Conservation (phyloP, 1,284 basidiomycete genomes). For the Sporisorium graminicola region DNA sequence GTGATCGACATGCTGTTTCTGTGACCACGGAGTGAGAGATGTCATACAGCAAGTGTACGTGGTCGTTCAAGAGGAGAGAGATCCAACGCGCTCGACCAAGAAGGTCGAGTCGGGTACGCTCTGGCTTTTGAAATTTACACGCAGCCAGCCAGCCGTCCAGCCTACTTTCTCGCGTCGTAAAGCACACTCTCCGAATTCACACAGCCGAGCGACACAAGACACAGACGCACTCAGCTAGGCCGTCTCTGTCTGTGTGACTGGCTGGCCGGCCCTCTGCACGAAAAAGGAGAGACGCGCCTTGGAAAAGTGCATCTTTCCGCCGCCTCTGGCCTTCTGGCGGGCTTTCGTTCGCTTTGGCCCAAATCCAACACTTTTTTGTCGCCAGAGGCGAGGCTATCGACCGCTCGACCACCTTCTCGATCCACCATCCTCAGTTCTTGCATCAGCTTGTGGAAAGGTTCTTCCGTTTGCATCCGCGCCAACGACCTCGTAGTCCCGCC, state of each 20-base stretch:
- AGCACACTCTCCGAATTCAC: background rate
- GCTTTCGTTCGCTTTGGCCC: constrained; percentile 1
- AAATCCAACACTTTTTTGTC: constrained; percentile 17
- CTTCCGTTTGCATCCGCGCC: background rate
- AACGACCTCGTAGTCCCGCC: constrained; percentile 3
- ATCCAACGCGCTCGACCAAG: background rate
- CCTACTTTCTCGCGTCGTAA: background rate
- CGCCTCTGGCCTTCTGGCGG: no score
- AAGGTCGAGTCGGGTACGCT: background rate
- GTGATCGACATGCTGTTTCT: background rate
- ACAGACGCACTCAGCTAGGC: background rate
- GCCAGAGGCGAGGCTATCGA: background rate
- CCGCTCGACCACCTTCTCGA: constrained; percentile 1
- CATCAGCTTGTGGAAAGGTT: background rate
- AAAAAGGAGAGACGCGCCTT: constrained; percentile 8
- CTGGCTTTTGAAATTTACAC: background rate
- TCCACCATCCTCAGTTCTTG: background rate
- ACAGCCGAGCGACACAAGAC: background rate
- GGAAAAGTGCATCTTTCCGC: constrained; percentile 3
- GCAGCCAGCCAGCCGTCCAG: background rate
- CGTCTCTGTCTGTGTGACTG: no score
- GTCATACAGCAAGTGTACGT: background rate
- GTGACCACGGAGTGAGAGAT: background rate
- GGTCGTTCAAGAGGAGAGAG: background rate
- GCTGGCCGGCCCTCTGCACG: no score